Evolutionary conservation across 345 rosid species (phyloP).

Genomic region (Hibiscus tridactylites): DNA sequence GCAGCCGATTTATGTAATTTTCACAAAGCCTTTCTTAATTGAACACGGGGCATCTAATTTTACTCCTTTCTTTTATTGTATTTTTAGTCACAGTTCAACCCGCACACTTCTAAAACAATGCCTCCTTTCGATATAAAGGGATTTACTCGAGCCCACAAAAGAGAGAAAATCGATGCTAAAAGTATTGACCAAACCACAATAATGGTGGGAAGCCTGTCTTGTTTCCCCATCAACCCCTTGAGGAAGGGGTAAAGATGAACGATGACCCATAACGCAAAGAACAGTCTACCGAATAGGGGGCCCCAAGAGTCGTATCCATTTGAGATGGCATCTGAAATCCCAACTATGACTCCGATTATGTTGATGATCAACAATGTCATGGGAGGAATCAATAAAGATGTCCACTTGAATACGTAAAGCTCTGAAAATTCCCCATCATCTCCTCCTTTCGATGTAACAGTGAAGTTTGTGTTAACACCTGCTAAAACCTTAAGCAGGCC

Average conservation of each 20-base stretch:
- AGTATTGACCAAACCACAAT: conserved; percentile 59
- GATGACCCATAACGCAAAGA: conserved; percentile 61
- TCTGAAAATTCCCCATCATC: conserved; percentile 62
- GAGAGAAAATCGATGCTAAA: conserved; percentile 49
- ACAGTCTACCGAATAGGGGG: conserved; percentile 50
- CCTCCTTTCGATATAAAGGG: conserved; percentile 44
- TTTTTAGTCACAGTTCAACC: conserved; percentile 39
- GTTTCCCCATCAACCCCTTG: conserved; percentile 55
- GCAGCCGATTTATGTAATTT: neutral
- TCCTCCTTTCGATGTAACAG: conserved; percentile 54
- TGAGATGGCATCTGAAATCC: conserved; percentile 52
- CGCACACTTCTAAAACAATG: conserved; percentile 43
- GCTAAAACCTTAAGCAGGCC: conserved; percentile 70
- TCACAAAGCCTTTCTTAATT: conserved; percentile 3
- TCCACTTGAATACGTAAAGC: conserved; percentile 62
- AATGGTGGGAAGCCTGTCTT: conserved; percentile 53
- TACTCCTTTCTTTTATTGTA: neutral
- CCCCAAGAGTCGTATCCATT: conserved; percentile 71
- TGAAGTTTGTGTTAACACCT: conserved; percentile 57
- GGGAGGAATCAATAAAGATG: conserved; percentile 51
- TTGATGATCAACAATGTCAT: conserved; percentile 47
- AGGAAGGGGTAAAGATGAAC: conserved; percentile 62
- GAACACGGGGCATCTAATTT: neutral
- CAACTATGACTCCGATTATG: conserved; percentile 49
- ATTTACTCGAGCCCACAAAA: conserved; percentile 58